These are phyloP conservation scores for Naganishia randhawae DNA, from an alignment of 768 basidiomycete genomes.

Conservation along the genomic window DNA sequence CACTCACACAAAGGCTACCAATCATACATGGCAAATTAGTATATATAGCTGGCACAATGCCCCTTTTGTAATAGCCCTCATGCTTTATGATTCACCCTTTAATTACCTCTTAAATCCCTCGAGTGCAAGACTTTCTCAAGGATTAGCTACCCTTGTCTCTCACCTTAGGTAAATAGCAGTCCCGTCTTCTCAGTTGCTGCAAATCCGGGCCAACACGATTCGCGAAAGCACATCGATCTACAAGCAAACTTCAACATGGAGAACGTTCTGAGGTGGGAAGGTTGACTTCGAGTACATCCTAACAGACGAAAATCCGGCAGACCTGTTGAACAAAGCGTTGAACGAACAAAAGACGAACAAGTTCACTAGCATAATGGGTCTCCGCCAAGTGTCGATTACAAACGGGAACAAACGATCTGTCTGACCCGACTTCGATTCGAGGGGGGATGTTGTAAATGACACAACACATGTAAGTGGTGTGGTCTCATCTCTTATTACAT, in stretches of 20 bases:
- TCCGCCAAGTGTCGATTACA: neutral
- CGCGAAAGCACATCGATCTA: constrained; percentile 54
- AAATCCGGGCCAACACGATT: constrained; percentile 49
- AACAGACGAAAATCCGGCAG: neutral
- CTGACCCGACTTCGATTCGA: neutral
- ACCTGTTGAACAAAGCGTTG: neutral
- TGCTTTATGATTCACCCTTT: neutral
- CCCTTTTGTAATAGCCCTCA: neutral
- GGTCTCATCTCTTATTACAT: no score
- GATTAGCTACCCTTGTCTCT: neutral
- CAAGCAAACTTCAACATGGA: constrained; percentile 52
- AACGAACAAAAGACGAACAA: neutral
- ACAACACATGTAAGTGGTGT: no score
- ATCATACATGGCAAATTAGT: no score
- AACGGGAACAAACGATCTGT: neutral
- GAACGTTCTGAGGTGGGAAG: constrained; percentile 9
- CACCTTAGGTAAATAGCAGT: neutral
- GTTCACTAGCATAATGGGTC: neutral
- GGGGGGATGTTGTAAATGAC: neutral
- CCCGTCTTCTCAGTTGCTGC: constrained; percentile 22
- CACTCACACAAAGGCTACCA: no score
- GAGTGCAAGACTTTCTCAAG: neutral
- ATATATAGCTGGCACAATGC: neutral
- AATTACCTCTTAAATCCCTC: neutral
- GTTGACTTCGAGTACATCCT: no score